These are phyloP conservation scores for Paulownia fortunei DNA, from an alignment of 257 asterid species.

Conservation along the genomic window DNA sequence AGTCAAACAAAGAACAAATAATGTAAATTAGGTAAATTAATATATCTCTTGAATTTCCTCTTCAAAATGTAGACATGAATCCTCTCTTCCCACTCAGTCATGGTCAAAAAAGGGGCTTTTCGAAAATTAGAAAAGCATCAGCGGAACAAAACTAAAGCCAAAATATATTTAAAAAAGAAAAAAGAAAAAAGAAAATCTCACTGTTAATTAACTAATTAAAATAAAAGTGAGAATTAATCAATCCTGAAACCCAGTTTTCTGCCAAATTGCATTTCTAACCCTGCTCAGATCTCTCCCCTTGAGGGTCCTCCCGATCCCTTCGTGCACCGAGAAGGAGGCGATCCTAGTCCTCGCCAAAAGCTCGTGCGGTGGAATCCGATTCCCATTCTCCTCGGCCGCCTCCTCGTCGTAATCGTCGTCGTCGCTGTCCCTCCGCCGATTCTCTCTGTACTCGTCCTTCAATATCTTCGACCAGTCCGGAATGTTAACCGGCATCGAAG, in stretches of 20 bases:
- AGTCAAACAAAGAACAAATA: neutral
- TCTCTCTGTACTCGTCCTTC: conserved; percentile 70
- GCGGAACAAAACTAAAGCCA: neutral
- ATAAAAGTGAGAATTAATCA: conserved; percentile 27
- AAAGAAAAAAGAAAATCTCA: neutral
- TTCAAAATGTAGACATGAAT: neutral
- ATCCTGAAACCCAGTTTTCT: conserved; percentile 81
- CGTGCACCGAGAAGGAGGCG: conserved; percentile 82
- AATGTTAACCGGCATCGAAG: conserved; percentile 80
- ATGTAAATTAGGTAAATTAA: neutral
- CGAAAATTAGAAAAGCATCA: conserved; percentile 30
- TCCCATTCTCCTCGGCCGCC: conserved; percentile 40
- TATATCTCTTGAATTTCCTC: neutral
- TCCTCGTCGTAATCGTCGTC: conserved; percentile 47
- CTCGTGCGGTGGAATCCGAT: conserved; percentile 83
- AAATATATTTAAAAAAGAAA: neutral
- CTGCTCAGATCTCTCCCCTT: conserved; percentile 91
- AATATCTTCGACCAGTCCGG: conserved; percentile 95
- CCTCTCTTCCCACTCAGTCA: conserved; percentile 14
- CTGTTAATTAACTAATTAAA: neutral
- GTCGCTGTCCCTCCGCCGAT: conserved; percentile 50
- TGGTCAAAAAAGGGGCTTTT: conserved; percentile 17
- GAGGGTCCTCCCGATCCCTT: conserved; percentile 82
- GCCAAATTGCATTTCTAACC: conserved; percentile 92
- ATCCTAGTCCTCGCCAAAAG: conserved; percentile 59